Evolutionary conservation across 2,329 filamentous ascomycete genomes (phyloP), one percentile per base, ranked within the genome.

Genomic region (Ophiostoma angusticollis): DNA sequence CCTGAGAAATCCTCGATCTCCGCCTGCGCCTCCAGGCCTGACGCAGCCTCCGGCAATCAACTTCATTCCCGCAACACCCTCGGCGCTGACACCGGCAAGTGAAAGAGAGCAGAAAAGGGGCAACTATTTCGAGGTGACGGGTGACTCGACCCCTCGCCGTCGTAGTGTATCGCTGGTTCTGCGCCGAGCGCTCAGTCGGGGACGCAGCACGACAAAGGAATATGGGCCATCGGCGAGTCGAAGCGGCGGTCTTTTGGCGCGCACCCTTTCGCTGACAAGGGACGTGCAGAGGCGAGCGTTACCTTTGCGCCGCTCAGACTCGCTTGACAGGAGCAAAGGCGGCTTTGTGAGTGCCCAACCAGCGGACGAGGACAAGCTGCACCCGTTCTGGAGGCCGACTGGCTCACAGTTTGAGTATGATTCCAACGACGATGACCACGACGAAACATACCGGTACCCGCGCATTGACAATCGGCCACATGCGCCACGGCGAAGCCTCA

Each of bases 61-160:
- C 40, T 73, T 79, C 43, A 78, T 74, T 24, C 74, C 74, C 1
- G 73, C 74, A 19, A 78, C 74, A 0, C 74, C 74, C 4, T 76
- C 72, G 2, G 74, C 69, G 2, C 50, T 70, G 31, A 77, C 73
- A 2, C 72, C 74, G 9, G 59, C 65, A 2, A 50, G 63, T 2
- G 72, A 77, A 45, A 68, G 64, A 49, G 59, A 67, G 40, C 60
- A 60, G 18, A 65, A 65, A 47, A 54, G 72, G 17, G 72, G 72
- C 1, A 74, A 71, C 44, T 71, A 68, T 36, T 68, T 68, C 37
- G 69, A 71, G 21, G 58, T 65, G 18, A 8, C 14, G 3, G 29
- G 34, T 1, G 40, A 35, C 8, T 12, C 36, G 31, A 13, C 44
- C 44, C 2, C 54, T 9, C 62, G 64, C 3, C 54, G 53, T 11